Evolutionary conservation across 306 rosid genomes (phyloP).

Genomic region (Cajanus cajan): DNA sequence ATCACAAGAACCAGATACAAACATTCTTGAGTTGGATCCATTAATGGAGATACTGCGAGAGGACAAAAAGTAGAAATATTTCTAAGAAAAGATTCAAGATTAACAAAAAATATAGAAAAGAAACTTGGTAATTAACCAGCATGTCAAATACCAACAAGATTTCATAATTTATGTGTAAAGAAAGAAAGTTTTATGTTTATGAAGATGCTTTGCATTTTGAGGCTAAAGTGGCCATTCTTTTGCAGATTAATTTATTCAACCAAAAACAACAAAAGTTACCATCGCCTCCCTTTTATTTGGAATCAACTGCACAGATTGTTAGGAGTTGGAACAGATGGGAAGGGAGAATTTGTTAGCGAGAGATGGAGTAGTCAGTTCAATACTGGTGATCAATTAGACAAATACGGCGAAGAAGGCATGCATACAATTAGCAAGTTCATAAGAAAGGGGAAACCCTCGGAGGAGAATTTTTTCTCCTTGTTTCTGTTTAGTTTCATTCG

Average conservation of each 20-base stretch:
- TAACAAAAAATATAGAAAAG: background rate
- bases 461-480: background rate
- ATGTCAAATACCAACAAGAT: background rate
- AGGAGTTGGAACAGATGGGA: background rate
- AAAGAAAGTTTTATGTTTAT: background rate
- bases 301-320: background rate
- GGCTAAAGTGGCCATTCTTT: background rate
- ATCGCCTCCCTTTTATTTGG: background rate
- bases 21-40: constrained; percentile 71
- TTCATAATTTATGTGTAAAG: background rate
- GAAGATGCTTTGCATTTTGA: constrained; percentile 10
- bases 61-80: background rate
- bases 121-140: constrained; percentile 1
- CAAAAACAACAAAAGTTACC: background rate
- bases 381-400: background rate
- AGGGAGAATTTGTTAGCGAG: background rate
- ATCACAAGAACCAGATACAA: constrained; percentile 92
- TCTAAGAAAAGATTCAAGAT: background rate
- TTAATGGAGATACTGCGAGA: constrained; percentile 73
- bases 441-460: background rate
- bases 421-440: background rate
- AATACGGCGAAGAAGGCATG: background rate
- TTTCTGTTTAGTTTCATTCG: background rate
- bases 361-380: background rate
- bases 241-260: background rate